phyloP scores from a whole-genome alignment of 192 early-diverging fungal species.

The Lobosporangium transversale region DNA sequence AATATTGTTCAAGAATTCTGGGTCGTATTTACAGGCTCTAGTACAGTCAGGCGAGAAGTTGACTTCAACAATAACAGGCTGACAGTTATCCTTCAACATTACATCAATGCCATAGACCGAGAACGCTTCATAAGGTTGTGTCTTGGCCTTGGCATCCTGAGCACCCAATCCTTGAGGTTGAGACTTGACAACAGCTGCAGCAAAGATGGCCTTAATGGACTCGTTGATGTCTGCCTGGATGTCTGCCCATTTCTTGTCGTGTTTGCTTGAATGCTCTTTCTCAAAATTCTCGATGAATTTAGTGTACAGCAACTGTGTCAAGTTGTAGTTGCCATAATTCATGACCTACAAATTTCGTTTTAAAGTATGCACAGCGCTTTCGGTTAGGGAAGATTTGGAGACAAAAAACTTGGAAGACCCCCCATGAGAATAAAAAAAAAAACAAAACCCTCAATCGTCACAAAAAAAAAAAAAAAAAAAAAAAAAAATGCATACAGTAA shows the following conservation, averaged over 20 bases:
- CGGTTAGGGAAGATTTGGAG: not conserved
- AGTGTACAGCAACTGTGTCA: conserved; percentile 58
- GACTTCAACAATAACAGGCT: conserved; percentile 58
- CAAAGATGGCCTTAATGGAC: conserved; percentile 60
- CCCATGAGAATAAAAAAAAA: not conserved
- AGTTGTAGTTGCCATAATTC: conserved; percentile 59
- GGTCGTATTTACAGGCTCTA: conserved; percentile 58
- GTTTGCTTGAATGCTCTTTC: conserved; percentile 52
- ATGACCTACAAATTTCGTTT: conserved; percentile 35
- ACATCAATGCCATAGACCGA: conserved; percentile 60
- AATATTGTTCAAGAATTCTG: conserved; percentile 60
- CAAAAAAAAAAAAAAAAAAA: conserved; percentile 6
- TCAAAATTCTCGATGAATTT: conserved; percentile 62
- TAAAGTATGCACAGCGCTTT: no score
- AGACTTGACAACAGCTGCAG: conserved; percentile 58
- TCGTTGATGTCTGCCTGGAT: conserved; percentile 59
- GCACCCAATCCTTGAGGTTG: conserved; percentile 49
- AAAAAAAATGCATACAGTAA: conserved; percentile 30
- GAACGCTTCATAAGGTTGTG: conserved; percentile 45
- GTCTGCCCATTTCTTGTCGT: conserved; percentile 54
- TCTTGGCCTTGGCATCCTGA: conserved; percentile 11
- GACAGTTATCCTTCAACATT: conserved; percentile 54
- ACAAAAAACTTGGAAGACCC: not conserved
- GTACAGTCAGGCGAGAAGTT: conserved; percentile 60
- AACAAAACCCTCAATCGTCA: not conserved